Evolutionary conservation across 495 filamentous ascomycete species (phyloP), one percentile per base, ranked within the genome.

Genomic region (Parathielavia appendiculata): DNA sequence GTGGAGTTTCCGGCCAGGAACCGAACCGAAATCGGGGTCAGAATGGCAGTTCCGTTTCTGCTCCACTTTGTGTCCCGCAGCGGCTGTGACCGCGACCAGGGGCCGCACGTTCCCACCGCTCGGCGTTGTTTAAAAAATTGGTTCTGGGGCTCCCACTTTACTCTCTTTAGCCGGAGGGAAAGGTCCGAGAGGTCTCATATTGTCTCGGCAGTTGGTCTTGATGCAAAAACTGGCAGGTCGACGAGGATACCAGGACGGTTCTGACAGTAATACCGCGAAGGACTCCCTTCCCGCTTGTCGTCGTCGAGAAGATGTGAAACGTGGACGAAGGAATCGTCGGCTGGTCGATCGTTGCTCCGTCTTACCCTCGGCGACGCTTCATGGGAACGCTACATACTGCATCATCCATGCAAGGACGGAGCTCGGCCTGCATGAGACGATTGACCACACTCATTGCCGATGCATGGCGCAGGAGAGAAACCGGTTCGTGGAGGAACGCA

Each of bases 31-130:
- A 51, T 51, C 48, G 48, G 32, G 48, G 48, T 38, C 32, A n/a
- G 38, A 51, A 13, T 10, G 48, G n/a, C 2, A 10, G 35, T 11
- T 14, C n/a, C 13, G 35, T 10, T 1, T 10, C 35, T 9, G 10
- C 13, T 38, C 10, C 40, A 5, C 16, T n/a, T 1, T 5, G 13
- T 3, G 56, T 49, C 39, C 56, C 56, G 49, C 56, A 58, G 56
- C 56, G 56, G 56, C 56, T 30, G 26, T 13, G 48, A 49, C 56
- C 56, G 56, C 45, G 34, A 20, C 48, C 19, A 51, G 56, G 40
- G n/a, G n/a, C 17, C 44, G 34, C 23, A 40, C 5, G 44, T 41
- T 19, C 38, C 26, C 26, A 38, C 39, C 11, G 34, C 55, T 57
- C 50, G 45, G 48, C 48, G 30, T 23, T 51, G 36, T 20, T n/a